These are phyloP conservation scores for Lipomyces japonicus DNA, from an alignment of 805 yeast species.

Conservation along the genomic window DNA sequence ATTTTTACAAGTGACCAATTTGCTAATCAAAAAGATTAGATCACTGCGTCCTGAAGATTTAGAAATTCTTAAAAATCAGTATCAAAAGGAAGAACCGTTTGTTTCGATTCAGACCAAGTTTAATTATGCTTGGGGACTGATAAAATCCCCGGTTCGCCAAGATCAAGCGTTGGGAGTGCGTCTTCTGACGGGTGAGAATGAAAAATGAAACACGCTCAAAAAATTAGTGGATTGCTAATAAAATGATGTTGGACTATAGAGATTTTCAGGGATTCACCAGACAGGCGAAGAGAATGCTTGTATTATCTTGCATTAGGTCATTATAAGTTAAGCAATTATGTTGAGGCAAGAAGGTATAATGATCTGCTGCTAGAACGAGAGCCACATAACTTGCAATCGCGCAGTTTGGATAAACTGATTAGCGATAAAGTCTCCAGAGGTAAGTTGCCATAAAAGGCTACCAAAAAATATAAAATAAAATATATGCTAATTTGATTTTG, in stretches of 20 bases:
- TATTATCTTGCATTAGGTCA: slow-evolving; percentile 86
- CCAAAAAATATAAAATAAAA: background rate
- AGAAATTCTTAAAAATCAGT: slow-evolving; percentile 69
- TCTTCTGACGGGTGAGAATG: slow-evolving; percentile 52
- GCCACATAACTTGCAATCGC: slow-evolving; percentile 79
- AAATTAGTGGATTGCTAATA: background rate
- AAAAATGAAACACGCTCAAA: background rate
- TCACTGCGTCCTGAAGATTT: slow-evolving; percentile 50
- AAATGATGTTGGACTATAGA: slow-evolving; percentile 4
- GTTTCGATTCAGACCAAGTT: slow-evolving; percentile 81
- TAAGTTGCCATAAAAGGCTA: slow-evolving; percentile 23
- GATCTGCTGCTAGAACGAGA: slow-evolving; percentile 74
- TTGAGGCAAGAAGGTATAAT: slow-evolving; percentile 79
- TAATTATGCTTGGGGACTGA: slow-evolving; percentile 94
- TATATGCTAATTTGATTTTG: too few species aligned
- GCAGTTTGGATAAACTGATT: slow-evolving; percentile 65
- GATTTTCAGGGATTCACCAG: slow-evolving; percentile 68
- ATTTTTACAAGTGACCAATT: background rate
- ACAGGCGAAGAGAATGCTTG: slow-evolving; percentile 81
- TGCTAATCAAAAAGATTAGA: background rate
- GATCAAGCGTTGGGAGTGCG: slow-evolving; percentile 79
- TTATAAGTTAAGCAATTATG: slow-evolving; percentile 80
- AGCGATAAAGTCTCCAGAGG: slow-evolving; percentile 74
- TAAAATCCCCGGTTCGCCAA: slow-evolving; percentile 59
- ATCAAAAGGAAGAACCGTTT: slow-evolving; percentile 71